Evolutionary conservation across 352 stramenopile genomes (phyloP), one percentile per base, ranked within the genome.

Genomic region (Blastocystis sp.): DNA sequence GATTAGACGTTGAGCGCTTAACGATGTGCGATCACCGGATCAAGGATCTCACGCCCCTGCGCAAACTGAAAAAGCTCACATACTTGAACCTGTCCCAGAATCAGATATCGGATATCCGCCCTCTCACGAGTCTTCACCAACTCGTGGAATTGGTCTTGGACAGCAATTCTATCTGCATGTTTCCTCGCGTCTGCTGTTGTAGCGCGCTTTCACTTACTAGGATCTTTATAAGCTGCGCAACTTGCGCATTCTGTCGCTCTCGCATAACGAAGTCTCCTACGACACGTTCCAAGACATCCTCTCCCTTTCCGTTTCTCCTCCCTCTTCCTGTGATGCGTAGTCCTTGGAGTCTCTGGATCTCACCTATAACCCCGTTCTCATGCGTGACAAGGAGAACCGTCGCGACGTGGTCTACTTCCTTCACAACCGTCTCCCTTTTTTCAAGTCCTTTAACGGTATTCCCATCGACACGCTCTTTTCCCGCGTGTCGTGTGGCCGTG

Each of bases 191-290:
- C 38, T 48, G 23, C 28, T 4, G 28, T 34, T n/a, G 40, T n/a
- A 34, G n/a, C 1, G 23, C 9, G 28, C 43, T 21, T 2, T 70
- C 28, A 66, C n/a, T n/a, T 2, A 56, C 9, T 84, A 84, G 74
- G 74, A 84, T 56, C 45, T 84, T 17, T 84, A 84, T 28, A 84
- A 84, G 74, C 41, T 84, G 21, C 45, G 52, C n/a, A 84, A 70
- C 69, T 56, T 84, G 34, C 45, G 23, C 28, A 52, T 69, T 53
- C 56, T 84, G 17, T 67, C 17, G 23, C 74, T 84, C 23, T 66
- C 74, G 1, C 74, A 84, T 19, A 84, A 84, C 53, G 34, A 67
- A 23, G 34, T 84, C 5, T 69, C 74, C 3, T 84, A 84, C 40
- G 74, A 84, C 4, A 69, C 74, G 1, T 84, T 84, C 45, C 74